Evolutionary conservation across 2,329 filamentous ascomycete species (phyloP), one percentile per base, ranked within the genome.

Genomic region (Gremmenia infestans): DNA sequence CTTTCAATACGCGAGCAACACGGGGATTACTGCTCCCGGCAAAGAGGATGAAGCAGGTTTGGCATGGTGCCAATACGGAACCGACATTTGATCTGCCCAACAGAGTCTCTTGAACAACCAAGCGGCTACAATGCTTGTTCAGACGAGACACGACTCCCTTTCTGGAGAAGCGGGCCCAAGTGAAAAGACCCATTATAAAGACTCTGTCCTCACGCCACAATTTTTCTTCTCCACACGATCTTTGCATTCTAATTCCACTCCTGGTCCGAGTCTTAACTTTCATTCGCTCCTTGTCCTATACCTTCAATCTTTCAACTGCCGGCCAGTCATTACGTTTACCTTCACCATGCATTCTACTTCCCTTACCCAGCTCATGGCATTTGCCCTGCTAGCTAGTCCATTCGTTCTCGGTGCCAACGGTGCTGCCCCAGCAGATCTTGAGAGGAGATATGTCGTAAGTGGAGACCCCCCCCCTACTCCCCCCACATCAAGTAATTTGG

Each of bases 271-370:
- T 53, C 17, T 53, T 15, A 19, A 28, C 23, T 47, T 46, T 28
- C 36, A 46, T 53, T 53, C 42, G 19, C 19, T 46, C 42, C 19
- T 42, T 46, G 35, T 14, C 28, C 12, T 42, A 9, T n/a, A 28
- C 17, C 23, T 23, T 48, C 46, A 48, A 48, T 48, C 19, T 28
- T 36, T 51, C 12, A 28, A 17, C 37, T 51, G 37, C 49, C 19
- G 49, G 49, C 35, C 49, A 51, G 49, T 51, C 22, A 25, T 40
- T 19, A 40, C 49, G 37, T 54, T 45, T 25, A 43, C 39, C 22
- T 50, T 50, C 47, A 55, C 37, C 17, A 55, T 55, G 53, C 48
- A 45, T 50, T 23, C 46, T 25, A 52, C 37, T 43, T 50, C 48
- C 19, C 22, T 50, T 25, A 55, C 53, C 39, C 17, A 45, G 48